Evolutionary conservation across 2,329 filamentous ascomycete species (phyloP).

Genomic region (Fusarium sp.): DNA sequence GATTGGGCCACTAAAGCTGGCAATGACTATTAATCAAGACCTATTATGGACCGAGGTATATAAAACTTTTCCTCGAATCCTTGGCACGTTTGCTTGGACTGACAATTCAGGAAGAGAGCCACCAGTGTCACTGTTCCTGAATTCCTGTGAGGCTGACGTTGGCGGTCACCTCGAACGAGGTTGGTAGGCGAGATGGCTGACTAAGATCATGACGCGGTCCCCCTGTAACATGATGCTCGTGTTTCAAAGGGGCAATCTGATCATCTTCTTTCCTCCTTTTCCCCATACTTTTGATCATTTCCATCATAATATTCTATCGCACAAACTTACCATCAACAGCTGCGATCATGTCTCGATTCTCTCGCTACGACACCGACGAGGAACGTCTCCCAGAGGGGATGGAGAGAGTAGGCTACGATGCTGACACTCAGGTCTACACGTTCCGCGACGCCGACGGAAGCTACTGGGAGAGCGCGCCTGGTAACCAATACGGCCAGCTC

Average conservation of each 20-base stretch:
- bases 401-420: slow-evolving; percentile 67
- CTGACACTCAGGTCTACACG: slow-evolving; percentile 65
- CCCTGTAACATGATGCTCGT: slow-evolving; percentile 23
- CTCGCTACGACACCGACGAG: slow-evolving; percentile 61
- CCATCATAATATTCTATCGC: not conserved
- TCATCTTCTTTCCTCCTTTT: slow-evolving; percentile 12
- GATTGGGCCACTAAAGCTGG: not conserved
- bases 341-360: slow-evolving; percentile 56
- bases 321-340: not conserved
- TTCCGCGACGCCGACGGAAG: slow-evolving; percentile 63
- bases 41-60: not conserved
- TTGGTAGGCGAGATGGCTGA: slow-evolving; percentile 19
- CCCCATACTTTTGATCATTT: not conserved
- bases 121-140: not conserved
- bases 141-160: not conserved
- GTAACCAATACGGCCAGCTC: slow-evolving; percentile 62
- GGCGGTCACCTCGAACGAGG: not conserved
- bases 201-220: slow-evolving; percentile 42
- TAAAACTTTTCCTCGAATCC: not conserved
- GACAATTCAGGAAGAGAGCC: no score
- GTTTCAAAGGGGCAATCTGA: slow-evolving; percentile 18
- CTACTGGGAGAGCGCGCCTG: slow-evolving; percentile 64
- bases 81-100: not conserved
- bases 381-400: slow-evolving; percentile 68
- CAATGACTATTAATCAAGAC: no score